Conservation (phyloP, 2,329 filamentous ascomycete species). For the Pseudocercospora fuligena region DNA sequence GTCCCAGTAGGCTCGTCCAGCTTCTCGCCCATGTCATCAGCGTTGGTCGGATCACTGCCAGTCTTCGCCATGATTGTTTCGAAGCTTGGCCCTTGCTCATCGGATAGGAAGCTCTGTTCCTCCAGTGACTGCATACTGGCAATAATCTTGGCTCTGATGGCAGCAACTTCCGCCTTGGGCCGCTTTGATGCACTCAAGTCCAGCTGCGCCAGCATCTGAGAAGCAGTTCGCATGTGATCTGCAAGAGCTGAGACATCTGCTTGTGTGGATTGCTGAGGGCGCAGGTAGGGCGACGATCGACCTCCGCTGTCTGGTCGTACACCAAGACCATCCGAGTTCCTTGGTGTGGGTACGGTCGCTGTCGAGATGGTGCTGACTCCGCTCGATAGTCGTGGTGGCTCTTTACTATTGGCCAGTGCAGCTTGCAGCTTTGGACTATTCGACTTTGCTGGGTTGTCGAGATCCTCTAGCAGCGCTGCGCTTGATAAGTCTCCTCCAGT, state of each 20-base stretch:
- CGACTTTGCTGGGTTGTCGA: slow-evolving; percentile 54
- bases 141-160: slow-evolving; percentile 84
- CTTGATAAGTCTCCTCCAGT: slow-evolving; percentile 76
- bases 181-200: slow-evolving; percentile 80
- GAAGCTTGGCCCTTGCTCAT: slow-evolving; percentile 76
- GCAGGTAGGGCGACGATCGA: slow-evolving; percentile 63
- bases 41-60: slow-evolving; percentile 57
- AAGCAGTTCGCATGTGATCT: slow-evolving; percentile 85
- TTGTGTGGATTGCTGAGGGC: slow-evolving; percentile 65
- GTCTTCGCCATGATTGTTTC: slow-evolving; percentile 81
- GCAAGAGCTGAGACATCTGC: slow-evolving; percentile 82
- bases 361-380: slow-evolving; percentile 65
- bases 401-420: slow-evolving; percentile 27
- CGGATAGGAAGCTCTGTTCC: slow-evolving; percentile 80
- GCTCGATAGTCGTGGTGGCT: slow-evolving; percentile 63
- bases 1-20: slow-evolving; percentile 41
- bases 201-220: slow-evolving; percentile 83
- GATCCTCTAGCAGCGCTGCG: slow-evolving; percentile 68
- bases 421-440: slow-evolving; percentile 30
- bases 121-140: slow-evolving; percentile 88
- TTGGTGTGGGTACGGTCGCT: slow-evolving; percentile 66
- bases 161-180: slow-evolving; percentile 78
- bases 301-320: slow-evolving; percentile 71
- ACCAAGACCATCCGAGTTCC: slow-evolving; percentile 64
- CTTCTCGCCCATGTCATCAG: slow-evolving; percentile 53